Conservation (phyloP, 192 early-diverging fungal genomes). For the Coemansia sp. region DNA sequence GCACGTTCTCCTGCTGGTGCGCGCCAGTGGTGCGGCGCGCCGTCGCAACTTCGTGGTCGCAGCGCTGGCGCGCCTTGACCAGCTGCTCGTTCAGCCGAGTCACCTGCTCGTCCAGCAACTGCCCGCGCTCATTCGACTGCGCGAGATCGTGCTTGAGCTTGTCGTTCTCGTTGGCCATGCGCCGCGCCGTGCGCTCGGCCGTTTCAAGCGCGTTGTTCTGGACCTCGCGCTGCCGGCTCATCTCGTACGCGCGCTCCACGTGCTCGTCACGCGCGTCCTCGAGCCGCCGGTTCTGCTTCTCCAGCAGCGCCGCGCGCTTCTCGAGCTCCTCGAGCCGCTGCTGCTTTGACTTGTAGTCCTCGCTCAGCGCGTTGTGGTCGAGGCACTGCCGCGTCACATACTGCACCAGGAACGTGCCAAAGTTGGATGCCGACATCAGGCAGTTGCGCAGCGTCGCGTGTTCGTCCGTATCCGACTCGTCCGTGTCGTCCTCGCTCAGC, state of each 20-base stretch:
- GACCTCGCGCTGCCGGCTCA: conserved; percentile 19
- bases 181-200: conserved; percentile 17
- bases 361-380: conserved; percentile 32
- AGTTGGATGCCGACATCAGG: conserved; percentile 34
- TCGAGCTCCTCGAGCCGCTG: conserved; percentile 31
- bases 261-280: conserved; percentile 42
- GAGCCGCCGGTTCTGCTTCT: conserved; percentile 25
- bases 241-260: conserved; percentile 33
- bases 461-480: conserved; percentile 26
- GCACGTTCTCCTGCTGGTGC: conserved; percentile 62
- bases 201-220: conserved; percentile 25
- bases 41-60: conserved; percentile 62
- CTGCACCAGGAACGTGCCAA: conserved; percentile 49
- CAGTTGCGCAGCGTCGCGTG: conserved; percentile 39
- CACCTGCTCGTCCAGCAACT: conserved; percentile 56
- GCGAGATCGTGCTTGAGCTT: conserved; percentile 55
- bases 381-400: conserved; percentile 46
- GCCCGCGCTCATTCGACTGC: conserved; percentile 56
- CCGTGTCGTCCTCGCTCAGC: conserved; percentile 3
- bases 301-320: conserved; percentile 10
- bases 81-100: conserved; percentile 27
- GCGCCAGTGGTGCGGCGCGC: conserved; percentile 56
- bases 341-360: conserved; percentile 22
- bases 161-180: conserved; percentile 54
- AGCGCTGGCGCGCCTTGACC: conserved; percentile 53